A percentile compares a stretch with the other conserved stretches of the same genome.
These are phyloP conservation scores for Cryptococcus deneoformans DNA, from an alignment of 1,284 basidiomycete species.

Conservation along the genomic window DNA sequence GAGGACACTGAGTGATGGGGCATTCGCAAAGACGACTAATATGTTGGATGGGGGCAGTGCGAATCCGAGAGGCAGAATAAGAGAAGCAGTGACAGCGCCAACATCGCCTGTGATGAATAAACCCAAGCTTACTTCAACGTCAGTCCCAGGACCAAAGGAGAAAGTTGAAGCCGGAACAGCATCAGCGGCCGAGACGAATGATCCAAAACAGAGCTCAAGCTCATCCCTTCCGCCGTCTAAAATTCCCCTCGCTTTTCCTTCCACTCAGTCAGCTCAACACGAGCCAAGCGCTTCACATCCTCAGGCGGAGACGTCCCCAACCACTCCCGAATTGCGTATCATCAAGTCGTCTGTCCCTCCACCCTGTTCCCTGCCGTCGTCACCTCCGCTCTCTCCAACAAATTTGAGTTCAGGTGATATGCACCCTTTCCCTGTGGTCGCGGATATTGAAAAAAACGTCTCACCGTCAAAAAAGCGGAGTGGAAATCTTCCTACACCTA, in stretches of 20 bases:
- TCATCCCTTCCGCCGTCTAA: neutral
- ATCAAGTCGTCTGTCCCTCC: neutral
- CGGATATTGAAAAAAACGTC: conserved; percentile 15
- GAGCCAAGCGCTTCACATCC: neutral
- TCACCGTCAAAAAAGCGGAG: conserved; percentile 9
- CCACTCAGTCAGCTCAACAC: neutral
- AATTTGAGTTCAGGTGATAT: neutral
- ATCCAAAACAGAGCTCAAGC: neutral
- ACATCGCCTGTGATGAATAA: conserved; percentile 2
- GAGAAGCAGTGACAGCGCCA: conserved; percentile 3
- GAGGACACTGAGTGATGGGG: conserved; percentile 9
- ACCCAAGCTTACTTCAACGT: neutral
- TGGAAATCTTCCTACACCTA: neutral
- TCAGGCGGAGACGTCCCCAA: neutral
- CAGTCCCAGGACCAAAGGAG: neutral
- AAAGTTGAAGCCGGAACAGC: neutral
- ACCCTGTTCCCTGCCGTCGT: neutral
- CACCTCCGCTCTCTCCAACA: neutral
- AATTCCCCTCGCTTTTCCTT: too few relatives aligned
- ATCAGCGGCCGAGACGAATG: neutral
- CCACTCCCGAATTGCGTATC: neutral
- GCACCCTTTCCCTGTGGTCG: conserved; percentile 16
- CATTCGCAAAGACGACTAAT: neutral
- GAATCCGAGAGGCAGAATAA: neutral
- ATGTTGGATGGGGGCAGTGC: conserved; percentile 1